These are phyloP conservation scores for Rhizomucor pusillus DNA, from an alignment of 371 early-diverging fungal genomes.

Conservation along the genomic window DNA sequence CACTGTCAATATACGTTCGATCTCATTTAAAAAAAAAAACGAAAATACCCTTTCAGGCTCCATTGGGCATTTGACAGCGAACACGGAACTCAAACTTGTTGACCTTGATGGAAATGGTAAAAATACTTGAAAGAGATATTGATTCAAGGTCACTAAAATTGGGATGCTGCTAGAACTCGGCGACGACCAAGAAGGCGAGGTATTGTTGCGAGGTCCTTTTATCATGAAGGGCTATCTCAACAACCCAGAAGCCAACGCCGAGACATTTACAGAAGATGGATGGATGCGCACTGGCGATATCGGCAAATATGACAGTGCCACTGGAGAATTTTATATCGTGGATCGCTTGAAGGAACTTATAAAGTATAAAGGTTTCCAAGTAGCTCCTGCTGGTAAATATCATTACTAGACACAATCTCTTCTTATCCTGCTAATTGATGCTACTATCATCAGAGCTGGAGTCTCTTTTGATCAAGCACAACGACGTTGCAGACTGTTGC, in stretches of 20 bases:
- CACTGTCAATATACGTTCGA: no score
- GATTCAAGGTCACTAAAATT: neutral
- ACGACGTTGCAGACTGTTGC: constrained; percentile 71
- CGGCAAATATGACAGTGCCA: constrained; percentile 53
- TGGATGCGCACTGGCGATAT: constrained; percentile 89
- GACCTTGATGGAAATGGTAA: constrained; percentile 55
- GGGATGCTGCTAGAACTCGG: constrained; percentile 40
- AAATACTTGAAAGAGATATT: neutral
- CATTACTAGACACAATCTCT: constrained; percentile 1
- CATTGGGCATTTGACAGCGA: constrained; percentile 67
- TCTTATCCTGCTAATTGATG: constrained; percentile 4
- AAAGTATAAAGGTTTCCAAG: constrained; percentile 78
- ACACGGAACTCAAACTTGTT: constrained; percentile 66
- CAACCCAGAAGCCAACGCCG: constrained; percentile 66
- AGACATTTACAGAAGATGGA: constrained; percentile 67
- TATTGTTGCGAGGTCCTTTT: constrained; percentile 81
- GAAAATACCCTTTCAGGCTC: constrained; percentile 49
- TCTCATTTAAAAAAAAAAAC: no score
- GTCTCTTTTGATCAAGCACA: constrained; percentile 65
- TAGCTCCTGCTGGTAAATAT: constrained; percentile 55
- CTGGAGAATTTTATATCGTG: constrained; percentile 61
- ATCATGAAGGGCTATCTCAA: constrained; percentile 77
- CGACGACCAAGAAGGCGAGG: constrained; percentile 62
- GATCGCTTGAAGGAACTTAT: constrained; percentile 80
- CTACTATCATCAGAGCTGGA: constrained; percentile 61